These are phyloP conservation scores for Scenedesmus sp. DNA, from an alignment of 163 green algal species.

Conservation along the genomic window DNA sequence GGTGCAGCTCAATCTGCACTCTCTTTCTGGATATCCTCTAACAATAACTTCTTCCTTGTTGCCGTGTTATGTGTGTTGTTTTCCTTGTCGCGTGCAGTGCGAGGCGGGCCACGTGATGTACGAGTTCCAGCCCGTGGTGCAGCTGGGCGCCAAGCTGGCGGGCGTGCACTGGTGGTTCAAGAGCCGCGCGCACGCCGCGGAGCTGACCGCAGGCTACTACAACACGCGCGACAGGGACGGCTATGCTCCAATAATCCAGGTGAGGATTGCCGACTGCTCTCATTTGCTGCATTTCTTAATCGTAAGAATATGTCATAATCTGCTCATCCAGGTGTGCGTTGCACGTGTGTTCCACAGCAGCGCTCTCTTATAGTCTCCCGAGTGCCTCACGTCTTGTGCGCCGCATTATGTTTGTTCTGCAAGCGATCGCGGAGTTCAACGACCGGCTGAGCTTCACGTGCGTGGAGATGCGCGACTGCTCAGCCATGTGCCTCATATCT, in stretches of 20 bases:
- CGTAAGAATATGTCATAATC: not conserved
- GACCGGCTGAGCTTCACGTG: constrained; percentile 94
- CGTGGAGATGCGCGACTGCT: constrained; percentile 98
- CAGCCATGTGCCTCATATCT: constrained; percentile 69
- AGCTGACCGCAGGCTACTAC: constrained; percentile 99
- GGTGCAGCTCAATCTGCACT: constrained; percentile 69
- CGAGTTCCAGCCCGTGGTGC: constrained; percentile 82
- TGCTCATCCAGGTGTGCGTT: not conserved
- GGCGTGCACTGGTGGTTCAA: constrained; percentile 98
- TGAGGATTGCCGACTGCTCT: not conserved
- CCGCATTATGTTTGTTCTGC: not conserved
- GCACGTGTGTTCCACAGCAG: not conserved
- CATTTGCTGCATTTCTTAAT: not conserved
- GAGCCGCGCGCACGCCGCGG: constrained; percentile 91
- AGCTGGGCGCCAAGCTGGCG: constrained; percentile 92
- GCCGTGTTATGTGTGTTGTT: not conserved
- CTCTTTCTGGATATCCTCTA: not conserved
- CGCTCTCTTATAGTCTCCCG: too few species aligned
- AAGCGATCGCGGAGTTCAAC: constrained; percentile 76
- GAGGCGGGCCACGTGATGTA: constrained; percentile 69
- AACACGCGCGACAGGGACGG: constrained; percentile 92
- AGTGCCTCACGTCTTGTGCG: too few species aligned
- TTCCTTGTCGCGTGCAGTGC: constrained; percentile 4
- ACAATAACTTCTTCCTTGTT: not conserved
- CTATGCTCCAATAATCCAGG: constrained; percentile 83